Conservation (phyloP, 2,329 filamentous ascomycete genomes). For the Ophidiomyces ophidiicola region DNA sequence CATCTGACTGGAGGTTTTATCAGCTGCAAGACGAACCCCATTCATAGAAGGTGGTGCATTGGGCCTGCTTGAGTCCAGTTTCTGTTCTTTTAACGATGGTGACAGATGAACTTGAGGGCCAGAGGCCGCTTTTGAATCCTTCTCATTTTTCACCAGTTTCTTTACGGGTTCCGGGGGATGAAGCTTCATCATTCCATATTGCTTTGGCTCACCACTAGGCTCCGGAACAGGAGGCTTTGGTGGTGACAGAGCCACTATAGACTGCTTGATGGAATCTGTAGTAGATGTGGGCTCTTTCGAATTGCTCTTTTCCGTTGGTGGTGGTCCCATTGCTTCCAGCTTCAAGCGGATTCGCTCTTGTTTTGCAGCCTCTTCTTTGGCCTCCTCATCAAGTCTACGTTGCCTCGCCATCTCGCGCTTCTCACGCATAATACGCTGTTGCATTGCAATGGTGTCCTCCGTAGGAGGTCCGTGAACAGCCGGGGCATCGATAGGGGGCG, state of each 20-base stretch:
- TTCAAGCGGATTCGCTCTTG: constrained; percentile 47
- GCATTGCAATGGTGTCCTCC: constrained; percentile 39
- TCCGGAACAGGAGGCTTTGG: constrained; percentile 48
- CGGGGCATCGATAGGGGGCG: constrained; percentile 13
- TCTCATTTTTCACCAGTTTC: constrained; percentile 30
- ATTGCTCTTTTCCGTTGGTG: constrained; percentile 25
- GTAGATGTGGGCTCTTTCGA: constrained; percentile 16
- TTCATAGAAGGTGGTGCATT: constrained; percentile 17
- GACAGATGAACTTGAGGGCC: constrained; percentile 21
- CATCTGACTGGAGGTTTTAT: constrained; percentile 15
- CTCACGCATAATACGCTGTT: constrained; percentile 50
- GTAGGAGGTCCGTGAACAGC: constrained; percentile 18
- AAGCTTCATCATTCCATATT: constrained; percentile 52
- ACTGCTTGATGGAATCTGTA: constrained; percentile 13
- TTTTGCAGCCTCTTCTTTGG: constrained; percentile 45
- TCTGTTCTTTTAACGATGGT: constrained; percentile 21
- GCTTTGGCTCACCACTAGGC: constrained; percentile 45
- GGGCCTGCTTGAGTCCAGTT: constrained; percentile 1
- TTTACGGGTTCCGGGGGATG: constrained; percentile 45
- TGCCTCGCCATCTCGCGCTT: constrained; percentile 46
- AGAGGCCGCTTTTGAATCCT: constrained; percentile 23
- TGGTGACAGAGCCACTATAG: constrained; percentile 37
- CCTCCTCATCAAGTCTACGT: constrained; percentile 42
- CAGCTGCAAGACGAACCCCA: constrained; percentile 21
- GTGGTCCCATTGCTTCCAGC: constrained; percentile 41